Evolutionary conservation across 148 eudicot species (phyloP), one percentile per base, ranked within the genome.

Genomic region (Chenopodium formosanum): DNA sequence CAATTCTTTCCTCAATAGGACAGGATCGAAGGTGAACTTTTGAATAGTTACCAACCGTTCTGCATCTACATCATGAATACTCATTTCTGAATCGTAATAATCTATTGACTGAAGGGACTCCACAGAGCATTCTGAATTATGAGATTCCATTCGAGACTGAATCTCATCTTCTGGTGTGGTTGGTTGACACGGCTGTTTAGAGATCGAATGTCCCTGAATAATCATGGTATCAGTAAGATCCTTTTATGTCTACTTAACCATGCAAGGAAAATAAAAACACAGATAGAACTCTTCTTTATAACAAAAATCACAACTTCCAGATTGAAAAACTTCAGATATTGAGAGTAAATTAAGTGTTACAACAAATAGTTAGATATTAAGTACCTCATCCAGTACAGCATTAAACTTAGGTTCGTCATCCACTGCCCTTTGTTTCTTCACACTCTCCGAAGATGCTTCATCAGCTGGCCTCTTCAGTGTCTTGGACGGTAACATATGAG

Each of bases 381-480:
- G 25, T 64, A 64, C 31, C 68, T 64, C 23, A 69, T 83, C 85
- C 0, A 2, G 25, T 17, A 64, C 40, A 56, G 0, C n/a, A 20
- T 53, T 14, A 65, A 20, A 6, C 44, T 32, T 12, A 52, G 17
- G 29, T 63, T 79, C 79, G 19, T 80, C 73, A 14, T 44, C 53
- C 27, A 79, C 60, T 14, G 70, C 62, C 70, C 82, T 79, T 69
- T 71, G 74, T 58, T 83, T 83, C 50, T 50, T 75, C 25, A 29
- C 56, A 53, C 50, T 0, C 14, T 74, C 75, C 75, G 68, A 10
- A 34, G 29, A 66, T 13, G 25, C 70, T 74, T 68, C 69, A 27
- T 74, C 78, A 31, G 64, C 9, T n/a, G 72, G 32, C 20, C 46
- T 68, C 32, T 68, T 68, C 72, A 3, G 7, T 44, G 1, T 31